Base-by-base conservation (phyloP, 805 yeast genomes). In the Candida silvicultrix region DNA sequence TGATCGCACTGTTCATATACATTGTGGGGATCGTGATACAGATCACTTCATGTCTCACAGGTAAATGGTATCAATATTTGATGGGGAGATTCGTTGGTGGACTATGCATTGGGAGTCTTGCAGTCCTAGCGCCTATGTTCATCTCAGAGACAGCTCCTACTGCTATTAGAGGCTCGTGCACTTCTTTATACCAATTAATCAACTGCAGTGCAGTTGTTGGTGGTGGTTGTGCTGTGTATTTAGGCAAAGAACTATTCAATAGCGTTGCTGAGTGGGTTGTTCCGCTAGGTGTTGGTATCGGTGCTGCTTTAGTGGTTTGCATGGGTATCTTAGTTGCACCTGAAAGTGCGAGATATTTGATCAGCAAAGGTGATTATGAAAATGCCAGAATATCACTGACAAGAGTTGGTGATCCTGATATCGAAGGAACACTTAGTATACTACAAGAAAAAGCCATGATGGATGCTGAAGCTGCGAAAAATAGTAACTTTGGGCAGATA, bases 121-220 rank as follows among this genome's bases (percentile, higher is more conserved):
- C 90, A 8, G 88, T 88, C 16, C 69, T 83, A 44, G 85, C 81
- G 14, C 90, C 94, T 25, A 70, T 86, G 67, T 80, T 80, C 61
- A 77, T 82, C 45, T 71, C 83, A 25, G 90, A 83, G 61, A 73
- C 80, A 46, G 70, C 89, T 34, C 89, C 89, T 45, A 74, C 80
- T 47, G 69, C 69, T 23, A 70, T 82, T 41, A 76, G 89, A 73
- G 89, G 89, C 54, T 68, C 84, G 4, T 73, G 82, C 57, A 85
- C 83, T 38, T 76, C 79, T 32, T 69, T 78, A 47, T 83, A 76
- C 68, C 88, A 82, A 62, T 68, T 81, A 54, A 74, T 71, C 70
- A 75, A 81, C 51, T 81, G 86, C 31, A 64, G 77, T 39, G 89
- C 89, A 54, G 81, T 83, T 48, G 71, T 83, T 59, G 61, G 78